Conservation (phyloP, 371 early-diverging fungal species). For the Mucor circinelloides region DNA sequence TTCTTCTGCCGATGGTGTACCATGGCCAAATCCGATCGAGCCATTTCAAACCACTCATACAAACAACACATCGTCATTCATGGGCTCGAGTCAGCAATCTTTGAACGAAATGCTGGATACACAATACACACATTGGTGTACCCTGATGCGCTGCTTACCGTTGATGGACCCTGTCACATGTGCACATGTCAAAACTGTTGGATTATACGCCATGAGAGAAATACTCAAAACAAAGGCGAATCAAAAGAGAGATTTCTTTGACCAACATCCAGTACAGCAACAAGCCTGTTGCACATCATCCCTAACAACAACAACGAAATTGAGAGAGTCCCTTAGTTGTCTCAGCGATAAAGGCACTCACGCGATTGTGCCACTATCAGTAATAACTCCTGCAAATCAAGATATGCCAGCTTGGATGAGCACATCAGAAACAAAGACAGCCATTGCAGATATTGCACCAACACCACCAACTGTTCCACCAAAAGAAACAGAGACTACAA, state of each 20-base stretch:
- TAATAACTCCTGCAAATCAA: neutral
- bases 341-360: neutral
- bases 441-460: neutral
- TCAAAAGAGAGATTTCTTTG: slow-evolving; percentile 9
- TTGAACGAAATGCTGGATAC: slow-evolving; percentile 9
- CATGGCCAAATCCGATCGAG: slow-evolving; percentile 30
- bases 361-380: neutral
- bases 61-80: neutral
- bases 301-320: neutral
- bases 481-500: slow-evolving; percentile 10
- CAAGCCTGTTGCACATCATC: neutral
- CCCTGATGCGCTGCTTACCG: slow-evolving; percentile 41
- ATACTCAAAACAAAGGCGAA: slow-evolving; percentile 27
- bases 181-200: slow-evolving; percentile 35
- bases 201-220: slow-evolving; percentile 41
- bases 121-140: slow-evolving; percentile 46
- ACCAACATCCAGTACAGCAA: neutral
- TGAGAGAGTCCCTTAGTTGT: slow-evolving; percentile 14
- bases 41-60: slow-evolving; percentile 14
- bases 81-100: neutral
- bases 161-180: slow-evolving; percentile 31
- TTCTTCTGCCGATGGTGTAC: slow-evolving; percentile 25
- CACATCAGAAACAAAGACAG: slow-evolving; percentile 16
- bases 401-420: slow-evolving; percentile 10
- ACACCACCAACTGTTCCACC: slow-evolving; percentile 14